phyloP scores from a whole-genome alignment of 345 rosid species.

The Eucalyptus pauciflora region DNA sequence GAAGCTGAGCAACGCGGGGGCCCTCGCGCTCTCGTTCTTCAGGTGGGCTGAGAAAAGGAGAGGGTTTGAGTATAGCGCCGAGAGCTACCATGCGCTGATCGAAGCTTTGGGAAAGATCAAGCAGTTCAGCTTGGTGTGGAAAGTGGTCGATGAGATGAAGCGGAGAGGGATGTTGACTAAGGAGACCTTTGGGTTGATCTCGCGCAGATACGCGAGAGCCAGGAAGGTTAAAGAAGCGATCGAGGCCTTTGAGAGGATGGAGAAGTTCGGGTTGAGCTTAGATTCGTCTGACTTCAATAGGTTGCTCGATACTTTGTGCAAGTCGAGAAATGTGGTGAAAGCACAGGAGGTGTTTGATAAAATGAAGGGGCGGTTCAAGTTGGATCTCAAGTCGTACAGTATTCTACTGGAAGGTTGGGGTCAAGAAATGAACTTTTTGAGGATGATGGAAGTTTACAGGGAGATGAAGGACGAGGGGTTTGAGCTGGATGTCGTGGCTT shows the following conservation, averaged over 20 bases:
- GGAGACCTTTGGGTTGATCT: constrained; percentile 64
- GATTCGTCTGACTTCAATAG: constrained; percentile 57
- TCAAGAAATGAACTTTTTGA: constrained; percentile 42
- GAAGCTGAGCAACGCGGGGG: constrained; percentile 72
- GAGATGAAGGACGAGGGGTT: constrained; percentile 80
- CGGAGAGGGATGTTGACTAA: constrained; percentile 41
- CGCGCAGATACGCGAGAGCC: constrained; percentile 66
- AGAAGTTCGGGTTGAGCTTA: constrained; percentile 47
- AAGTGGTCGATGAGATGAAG: constrained; percentile 59
- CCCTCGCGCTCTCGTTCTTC: constrained; percentile 56
- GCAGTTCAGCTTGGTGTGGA: constrained; percentile 63
- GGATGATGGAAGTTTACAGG: constrained; percentile 47
- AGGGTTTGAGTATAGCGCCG: constrained; percentile 39
- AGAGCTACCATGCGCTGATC: constrained; percentile 61
- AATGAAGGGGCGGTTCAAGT: constrained; percentile 53
- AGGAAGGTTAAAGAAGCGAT: constrained; percentile 66
- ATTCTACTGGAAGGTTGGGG: constrained; percentile 89
- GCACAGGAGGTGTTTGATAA: constrained; percentile 84
- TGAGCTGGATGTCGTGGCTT: constrained; percentile 68
- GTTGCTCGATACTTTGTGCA: constrained; percentile 48
- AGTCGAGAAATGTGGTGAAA: constrained; percentile 55
- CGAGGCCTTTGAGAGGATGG: constrained; percentile 61
- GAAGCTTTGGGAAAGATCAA: constrained; percentile 80
- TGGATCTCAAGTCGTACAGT: constrained; percentile 63
- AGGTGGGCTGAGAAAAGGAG: constrained; percentile 70